A percentile compares a stretch with the other conserved stretches of the same genome.
Evolutionary conservation across 139 green algal genomes (phyloP).

Genomic region (Tetraselmis striata): DNA sequence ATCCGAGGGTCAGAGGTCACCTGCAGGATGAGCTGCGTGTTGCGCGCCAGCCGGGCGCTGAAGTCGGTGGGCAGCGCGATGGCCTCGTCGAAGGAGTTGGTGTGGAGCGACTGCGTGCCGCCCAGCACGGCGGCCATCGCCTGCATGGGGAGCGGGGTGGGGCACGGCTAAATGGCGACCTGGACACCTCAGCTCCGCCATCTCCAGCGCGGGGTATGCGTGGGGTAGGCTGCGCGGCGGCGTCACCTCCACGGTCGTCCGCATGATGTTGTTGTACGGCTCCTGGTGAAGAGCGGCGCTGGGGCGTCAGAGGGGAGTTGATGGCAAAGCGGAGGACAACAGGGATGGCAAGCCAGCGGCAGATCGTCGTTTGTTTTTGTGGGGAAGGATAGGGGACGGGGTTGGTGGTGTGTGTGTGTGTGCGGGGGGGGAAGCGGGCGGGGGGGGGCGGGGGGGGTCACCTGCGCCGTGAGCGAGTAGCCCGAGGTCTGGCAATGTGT

Average conservation of each 20-base stretch:
- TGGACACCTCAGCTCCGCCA: too few relatives aligned
- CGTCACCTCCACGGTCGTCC: conserved; percentile 33
- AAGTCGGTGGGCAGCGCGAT: conserved; percentile 60
- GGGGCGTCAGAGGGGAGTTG: too few relatives aligned
- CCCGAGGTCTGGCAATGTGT: conserved; percentile 61
- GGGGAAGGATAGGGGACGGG: too few relatives aligned
- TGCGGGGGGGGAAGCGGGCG: neutral
- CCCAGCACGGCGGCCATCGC: conserved; percentile 56
- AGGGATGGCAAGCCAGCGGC: too few relatives aligned
- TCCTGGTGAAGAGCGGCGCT: conserved; percentile 16
- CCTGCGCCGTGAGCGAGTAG: conserved; percentile 35
- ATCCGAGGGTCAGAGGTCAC: too few relatives aligned
- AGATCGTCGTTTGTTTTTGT: too few relatives aligned
- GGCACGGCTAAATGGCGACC: too few relatives aligned
- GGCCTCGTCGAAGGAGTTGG: conserved; percentile 67
- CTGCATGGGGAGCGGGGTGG: neutral
- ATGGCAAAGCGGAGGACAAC: too few relatives aligned
- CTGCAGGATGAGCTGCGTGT: conserved; percentile 60
- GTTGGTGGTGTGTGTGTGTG: neutral
- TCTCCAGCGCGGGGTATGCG: too few relatives aligned
- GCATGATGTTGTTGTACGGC: conserved; percentile 48
- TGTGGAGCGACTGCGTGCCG: conserved; percentile 67
- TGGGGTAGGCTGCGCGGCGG: too few relatives aligned
- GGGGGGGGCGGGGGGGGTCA: neutral
- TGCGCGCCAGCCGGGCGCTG: conserved; percentile 47